phyloP scores from a whole-genome alignment of 306 rosid species.

The Castanea sativa region DNA sequence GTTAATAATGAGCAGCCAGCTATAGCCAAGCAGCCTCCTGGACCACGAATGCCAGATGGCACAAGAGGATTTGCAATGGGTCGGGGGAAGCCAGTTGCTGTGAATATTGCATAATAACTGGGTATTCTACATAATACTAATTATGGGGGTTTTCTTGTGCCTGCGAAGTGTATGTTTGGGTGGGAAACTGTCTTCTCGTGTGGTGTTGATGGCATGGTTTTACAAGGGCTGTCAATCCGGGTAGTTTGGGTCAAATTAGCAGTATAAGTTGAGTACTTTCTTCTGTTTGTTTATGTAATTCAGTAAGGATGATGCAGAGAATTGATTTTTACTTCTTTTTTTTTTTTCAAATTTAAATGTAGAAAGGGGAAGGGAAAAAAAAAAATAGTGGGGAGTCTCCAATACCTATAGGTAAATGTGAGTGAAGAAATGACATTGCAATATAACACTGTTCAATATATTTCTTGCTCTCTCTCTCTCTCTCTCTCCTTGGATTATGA shows the following conservation, averaged over 20 bases:
- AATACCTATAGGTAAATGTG: constrained; percentile 19
- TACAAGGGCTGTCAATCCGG: constrained; percentile 30
- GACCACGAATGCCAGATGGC: constrained; percentile 99
- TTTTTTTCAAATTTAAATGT: background rate
- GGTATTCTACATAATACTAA: background rate
- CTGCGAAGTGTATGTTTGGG: constrained; percentile 3
- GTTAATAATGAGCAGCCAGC: constrained; percentile 44
- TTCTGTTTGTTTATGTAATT: constrained; percentile 3
- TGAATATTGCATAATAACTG: constrained; percentile 47
- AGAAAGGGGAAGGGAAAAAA: background rate
- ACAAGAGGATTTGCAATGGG: constrained; percentile 96
- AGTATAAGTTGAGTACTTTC: background rate
- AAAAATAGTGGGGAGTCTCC: constrained; percentile 1
- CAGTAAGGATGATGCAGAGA: background rate
- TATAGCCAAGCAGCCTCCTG: constrained; percentile 76
- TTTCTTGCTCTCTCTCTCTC: background rate
- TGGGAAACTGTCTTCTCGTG: constrained; percentile 1
- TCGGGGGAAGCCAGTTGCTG: constrained; percentile 77
- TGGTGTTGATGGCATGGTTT: constrained; percentile 30
- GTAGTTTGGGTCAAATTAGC: background rate
- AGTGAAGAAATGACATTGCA: constrained; percentile 17
- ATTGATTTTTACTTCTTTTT: background rate
- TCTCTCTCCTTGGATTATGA: background rate
- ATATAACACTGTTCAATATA: background rate
- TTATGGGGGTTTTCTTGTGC: background rate